Percentiles rank a stretch among this genome's conserved stretches.
Conservation (phyloP, 2,329 filamentous ascomycete species). For the Pyrenophora teres region DNA sequence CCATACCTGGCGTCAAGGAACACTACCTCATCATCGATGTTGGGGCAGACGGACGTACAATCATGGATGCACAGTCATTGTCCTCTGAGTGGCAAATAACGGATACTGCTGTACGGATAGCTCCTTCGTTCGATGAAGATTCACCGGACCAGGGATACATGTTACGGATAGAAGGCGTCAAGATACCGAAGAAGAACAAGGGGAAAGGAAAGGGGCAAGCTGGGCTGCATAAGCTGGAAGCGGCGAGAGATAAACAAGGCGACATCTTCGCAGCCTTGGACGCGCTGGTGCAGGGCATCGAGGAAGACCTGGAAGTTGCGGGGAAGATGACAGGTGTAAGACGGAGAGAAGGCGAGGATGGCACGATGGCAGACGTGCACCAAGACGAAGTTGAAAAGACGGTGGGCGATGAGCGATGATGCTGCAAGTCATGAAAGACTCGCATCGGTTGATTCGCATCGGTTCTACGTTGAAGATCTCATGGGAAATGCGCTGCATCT, state of each 20-base stretch:
- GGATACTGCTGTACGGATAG: conserved; percentile 58
- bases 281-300: conserved; percentile 44
- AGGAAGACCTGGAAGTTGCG: conserved; percentile 42
- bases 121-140: conserved; percentile 66
- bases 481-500: not conserved
- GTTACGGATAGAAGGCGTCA: conserved; percentile 65
- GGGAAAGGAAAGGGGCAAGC: conserved; percentile 37
- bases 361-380: conserved; percentile 5
- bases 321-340: conserved; percentile 37
- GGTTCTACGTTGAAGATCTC: not conserved
- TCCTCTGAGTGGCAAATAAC: conserved; percentile 74
- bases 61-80: conserved; percentile 73
- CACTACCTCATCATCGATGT: conserved; percentile 64
- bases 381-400: conserved; percentile 7
- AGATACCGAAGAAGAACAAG: conserved; percentile 38
- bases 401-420: conserved; percentile 8
- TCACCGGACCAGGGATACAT: conserved; percentile 57
- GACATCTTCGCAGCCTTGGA: conserved; percentile 46
- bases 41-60: conserved; percentile 51
- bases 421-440: not conserved
- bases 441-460: not conserved
- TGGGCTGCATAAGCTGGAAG: conserved; percentile 34
- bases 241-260: conserved; percentile 40
- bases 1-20: conserved; percentile 55
- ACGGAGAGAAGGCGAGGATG: conserved; percentile 16